A percentile compares a stretch with the other conserved stretches of the same genome.
Evolutionary conservation across 768 basidiomycete species (phyloP).

Genomic region (Terana coerulea): DNA sequence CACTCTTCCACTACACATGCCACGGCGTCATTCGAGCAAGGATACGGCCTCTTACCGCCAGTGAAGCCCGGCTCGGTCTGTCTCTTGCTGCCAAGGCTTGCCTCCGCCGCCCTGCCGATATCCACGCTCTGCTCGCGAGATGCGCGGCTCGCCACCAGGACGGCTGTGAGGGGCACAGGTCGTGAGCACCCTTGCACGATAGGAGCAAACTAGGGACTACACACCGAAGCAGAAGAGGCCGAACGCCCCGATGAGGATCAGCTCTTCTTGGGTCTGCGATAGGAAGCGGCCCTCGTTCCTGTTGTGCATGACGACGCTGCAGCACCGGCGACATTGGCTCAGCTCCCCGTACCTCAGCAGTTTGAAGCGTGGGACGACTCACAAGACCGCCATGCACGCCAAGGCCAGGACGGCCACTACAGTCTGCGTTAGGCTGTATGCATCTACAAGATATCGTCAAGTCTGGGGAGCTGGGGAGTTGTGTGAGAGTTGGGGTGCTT

Average conservation of each 20-base stretch:
- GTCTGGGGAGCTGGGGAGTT: too few relatives aligned
- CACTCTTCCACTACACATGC: conserved; percentile 76
- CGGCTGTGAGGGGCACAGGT: conserved; percentile 34
- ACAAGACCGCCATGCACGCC: conserved; percentile 63
- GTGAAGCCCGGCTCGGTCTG: conserved; percentile 14
- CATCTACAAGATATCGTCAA: conserved; percentile 19
- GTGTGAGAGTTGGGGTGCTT: neutral
- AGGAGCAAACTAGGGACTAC: conserved; percentile 21
- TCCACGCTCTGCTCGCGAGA: conserved; percentile 27
- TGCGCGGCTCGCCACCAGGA: conserved; percentile 41
- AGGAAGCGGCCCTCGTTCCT: conserved; percentile 55
- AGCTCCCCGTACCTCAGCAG: neutral
- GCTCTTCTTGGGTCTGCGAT: conserved; percentile 70
- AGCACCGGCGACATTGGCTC: neutral
- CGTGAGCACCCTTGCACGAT: too few relatives aligned
- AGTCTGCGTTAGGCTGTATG: conserved; percentile 49
- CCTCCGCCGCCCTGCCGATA: conserved; percentile 15
- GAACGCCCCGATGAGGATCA: conserved; percentile 65
- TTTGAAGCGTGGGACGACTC: conserved; percentile 24
- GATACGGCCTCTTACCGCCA: conserved; percentile 37
- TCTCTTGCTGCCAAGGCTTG: conserved; percentile 15
- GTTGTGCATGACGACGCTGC: conserved; percentile 67
- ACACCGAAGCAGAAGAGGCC: conserved; percentile 77
- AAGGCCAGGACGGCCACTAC: conserved; percentile 68
- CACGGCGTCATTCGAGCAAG: conserved; percentile 55